Evolutionary conservation across 179 eudicot genomes (phyloP), one percentile per base, ranked within the genome.

Genomic region (Vitellaria paradoxa): DNA sequence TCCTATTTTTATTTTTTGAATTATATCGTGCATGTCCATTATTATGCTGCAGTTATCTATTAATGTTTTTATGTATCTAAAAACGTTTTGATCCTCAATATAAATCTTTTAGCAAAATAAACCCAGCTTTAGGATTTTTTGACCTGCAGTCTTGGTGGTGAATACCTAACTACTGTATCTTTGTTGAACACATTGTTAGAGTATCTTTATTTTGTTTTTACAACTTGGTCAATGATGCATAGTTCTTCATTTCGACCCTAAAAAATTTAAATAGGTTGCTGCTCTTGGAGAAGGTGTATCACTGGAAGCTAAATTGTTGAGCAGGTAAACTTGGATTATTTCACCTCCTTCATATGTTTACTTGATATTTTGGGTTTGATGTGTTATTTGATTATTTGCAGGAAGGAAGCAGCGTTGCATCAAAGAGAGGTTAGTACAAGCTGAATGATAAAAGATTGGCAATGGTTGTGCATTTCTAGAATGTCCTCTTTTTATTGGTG

Each of bases 391-490:
- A 79, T 75, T 75, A 46, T 70, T 66, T 86, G 68, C 93, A 94
- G 99, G 89, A 96, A 94, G 88, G 98, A 96, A 87, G 97, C 94
- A 76, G 97, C 94, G 73, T 75, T 96, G 78, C 94, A 95, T 46
- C 92, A 92, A 88, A 88, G 98, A 86, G 99, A 96, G 97, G 99
- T 96, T 80, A 81, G 85, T 81, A 21, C 2, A 37, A 75, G 68
- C 23, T 82, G 70, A 56, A 50, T 20, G n/a, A n/a, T 59, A 68
- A 26, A 12, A 60, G 24, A 37, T 53, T 75, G 45, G 49, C 40
- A 37, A 21, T 42, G 10, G 21, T 24, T 66, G 71, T 69, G 70
- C 65, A 46, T 66, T 3, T 50, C 23, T 17, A 45, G 0, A 45
- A 23, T 70, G 70, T 42, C 8, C 63, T 24, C 17, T 62, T 74